Evolutionary conservation across 129 eudicot genomes (phyloP).

Genomic region (Flaveria robusta): DNA sequence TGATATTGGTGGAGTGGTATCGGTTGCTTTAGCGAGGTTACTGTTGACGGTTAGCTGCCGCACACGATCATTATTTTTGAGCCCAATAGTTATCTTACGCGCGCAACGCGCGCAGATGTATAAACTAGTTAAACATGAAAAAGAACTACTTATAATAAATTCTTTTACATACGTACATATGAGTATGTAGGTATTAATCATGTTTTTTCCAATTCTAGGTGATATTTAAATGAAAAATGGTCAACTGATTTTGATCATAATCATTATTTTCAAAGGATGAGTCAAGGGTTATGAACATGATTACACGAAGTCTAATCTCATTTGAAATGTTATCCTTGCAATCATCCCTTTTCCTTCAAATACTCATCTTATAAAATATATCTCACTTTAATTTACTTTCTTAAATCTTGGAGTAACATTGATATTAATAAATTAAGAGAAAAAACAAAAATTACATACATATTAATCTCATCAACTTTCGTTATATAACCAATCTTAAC

Average conservation of each 20-base stretch:
- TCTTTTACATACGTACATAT: no score
- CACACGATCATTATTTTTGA: no score
- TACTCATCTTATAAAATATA: conserved; percentile 5
- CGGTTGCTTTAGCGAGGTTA: no score
- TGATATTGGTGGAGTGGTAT: no score
- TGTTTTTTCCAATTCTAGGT: background rate
- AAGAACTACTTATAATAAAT: no score
- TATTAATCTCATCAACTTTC: background rate
- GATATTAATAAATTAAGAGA: background rate
- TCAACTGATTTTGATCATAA: conserved; percentile 22
- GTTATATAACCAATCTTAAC: background rate
- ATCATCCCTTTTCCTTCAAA: conserved; percentile 27
- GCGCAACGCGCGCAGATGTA: no score
- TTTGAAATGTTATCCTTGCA: conserved; percentile 18
- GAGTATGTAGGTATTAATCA: background rate
- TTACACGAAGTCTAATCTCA: conserved; percentile 8
- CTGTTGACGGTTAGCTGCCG: no score
- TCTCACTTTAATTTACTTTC: background rate
- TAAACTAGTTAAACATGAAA: no score
- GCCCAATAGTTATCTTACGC: no score
- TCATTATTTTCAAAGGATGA: conserved; percentile 31
- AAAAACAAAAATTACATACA: background rate
- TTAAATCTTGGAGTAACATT: background rate
- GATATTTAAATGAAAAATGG: background rate
- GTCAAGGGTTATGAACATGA: conserved; percentile 31